These are phyloP conservation scores for Pseudohalonectria lignicola DNA, from an alignment of 2,329 filamentous ascomycete genomes.

Conservation along the genomic window DNA sequence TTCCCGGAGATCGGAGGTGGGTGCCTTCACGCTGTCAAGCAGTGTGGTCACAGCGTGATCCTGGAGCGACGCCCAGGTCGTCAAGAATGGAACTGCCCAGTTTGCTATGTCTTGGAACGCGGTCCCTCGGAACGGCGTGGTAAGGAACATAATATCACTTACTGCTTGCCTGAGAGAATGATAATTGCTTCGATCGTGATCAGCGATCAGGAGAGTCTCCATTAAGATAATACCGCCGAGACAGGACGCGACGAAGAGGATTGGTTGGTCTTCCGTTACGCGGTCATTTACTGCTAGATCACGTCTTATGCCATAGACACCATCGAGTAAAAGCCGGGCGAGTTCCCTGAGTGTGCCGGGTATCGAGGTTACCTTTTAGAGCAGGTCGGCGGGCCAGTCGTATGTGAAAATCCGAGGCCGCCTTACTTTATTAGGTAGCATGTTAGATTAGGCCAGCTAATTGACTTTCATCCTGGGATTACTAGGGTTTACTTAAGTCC, in stretches of 20 bases:
- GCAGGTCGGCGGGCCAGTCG: conserved; percentile 16
- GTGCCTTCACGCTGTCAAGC: background rate
- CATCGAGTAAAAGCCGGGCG: conserved; percentile 12
- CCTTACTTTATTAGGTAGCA: conserved; percentile 12
- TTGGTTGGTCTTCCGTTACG: conserved; percentile 6
- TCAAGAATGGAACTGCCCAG: background rate
- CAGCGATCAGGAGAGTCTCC: background rate
- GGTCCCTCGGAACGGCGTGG: conserved; percentile 17
- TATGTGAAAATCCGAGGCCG: conserved; percentile 15
- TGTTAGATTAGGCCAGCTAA: conserved; percentile 12
- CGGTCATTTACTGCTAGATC: background rate
- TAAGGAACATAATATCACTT: conserved; percentile 9
- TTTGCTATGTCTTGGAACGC: conserved; percentile 3
- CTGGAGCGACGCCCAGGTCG: background rate
- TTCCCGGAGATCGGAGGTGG: conserved; percentile 5
- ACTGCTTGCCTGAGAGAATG: conserved; percentile 3
- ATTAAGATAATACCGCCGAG: conserved; percentile 15
- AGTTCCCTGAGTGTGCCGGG: conserved; percentile 10
- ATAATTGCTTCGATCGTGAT: background rate
- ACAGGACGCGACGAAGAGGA: conserved; percentile 21
- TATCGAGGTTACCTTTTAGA: conserved; percentile 6
- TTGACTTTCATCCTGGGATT: conserved; percentile 8
- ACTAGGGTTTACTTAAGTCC: background rate
- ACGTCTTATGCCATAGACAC: conserved; percentile 10
- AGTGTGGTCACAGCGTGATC: background rate